Conservation (phyloP, 106 monocot species). For the Amphibolis antarctica region DNA sequence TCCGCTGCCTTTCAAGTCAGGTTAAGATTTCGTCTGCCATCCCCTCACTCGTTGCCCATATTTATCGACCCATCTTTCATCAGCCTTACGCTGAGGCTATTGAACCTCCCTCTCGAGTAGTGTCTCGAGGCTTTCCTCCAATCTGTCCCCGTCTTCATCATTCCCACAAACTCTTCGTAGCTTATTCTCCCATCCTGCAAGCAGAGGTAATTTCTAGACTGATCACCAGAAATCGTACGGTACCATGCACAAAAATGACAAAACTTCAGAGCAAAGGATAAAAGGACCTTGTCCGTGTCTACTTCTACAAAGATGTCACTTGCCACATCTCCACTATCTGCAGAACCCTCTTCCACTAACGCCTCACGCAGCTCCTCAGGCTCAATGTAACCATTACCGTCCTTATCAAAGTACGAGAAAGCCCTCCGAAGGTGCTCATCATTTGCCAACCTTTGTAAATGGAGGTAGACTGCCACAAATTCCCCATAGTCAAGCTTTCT, state of each 20-base stretch:
- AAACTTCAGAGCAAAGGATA: background rate
- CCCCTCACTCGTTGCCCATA: constrained; percentile 15
- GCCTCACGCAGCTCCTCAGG: constrained; percentile 78
- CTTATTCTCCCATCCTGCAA: constrained; percentile 58
- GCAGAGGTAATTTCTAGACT: background rate
- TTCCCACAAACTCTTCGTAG: constrained; percentile 73
- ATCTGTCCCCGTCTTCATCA: constrained; percentile 85
- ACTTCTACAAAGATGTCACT: constrained; percentile 94
- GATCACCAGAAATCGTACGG: background rate
- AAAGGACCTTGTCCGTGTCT: constrained; percentile 92
- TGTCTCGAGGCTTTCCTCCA: constrained; percentile 85
- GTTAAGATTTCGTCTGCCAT: too few species aligned
- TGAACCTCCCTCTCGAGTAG: constrained; percentile 74
- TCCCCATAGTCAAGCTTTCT: constrained; percentile 83
- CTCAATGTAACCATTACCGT: constrained; percentile 76
- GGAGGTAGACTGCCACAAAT: constrained; percentile 82
- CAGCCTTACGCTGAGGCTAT: constrained; percentile 60
- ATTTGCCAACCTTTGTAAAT: constrained; percentile 84
- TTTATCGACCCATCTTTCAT: constrained; percentile 73
- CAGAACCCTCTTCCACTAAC: constrained; percentile 53
- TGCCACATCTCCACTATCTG: constrained; percentile 43
- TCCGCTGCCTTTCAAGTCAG: background rate
- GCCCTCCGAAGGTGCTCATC: constrained; percentile 74
- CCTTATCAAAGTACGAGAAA: constrained; percentile 86
- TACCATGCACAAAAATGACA: background rate